phyloP scores from a whole-genome alignment of 768 basidiomycete genomes.

The Solioccasus polychromus region DNA sequence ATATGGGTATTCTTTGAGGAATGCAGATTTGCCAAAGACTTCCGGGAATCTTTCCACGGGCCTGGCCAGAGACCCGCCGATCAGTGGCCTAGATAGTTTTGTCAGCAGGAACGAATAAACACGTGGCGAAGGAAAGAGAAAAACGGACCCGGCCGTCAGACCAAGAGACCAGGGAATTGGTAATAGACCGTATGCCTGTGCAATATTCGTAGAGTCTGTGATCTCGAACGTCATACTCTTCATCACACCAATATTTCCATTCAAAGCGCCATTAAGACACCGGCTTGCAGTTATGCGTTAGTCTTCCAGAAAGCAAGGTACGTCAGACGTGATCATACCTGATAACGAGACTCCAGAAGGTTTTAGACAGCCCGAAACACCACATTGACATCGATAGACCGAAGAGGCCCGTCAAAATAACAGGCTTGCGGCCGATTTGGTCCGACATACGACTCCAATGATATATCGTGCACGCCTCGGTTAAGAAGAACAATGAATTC shows the following conservation, averaged over 20 bases:
- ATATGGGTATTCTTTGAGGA: slow-evolving; percentile 68
- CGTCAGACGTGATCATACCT: slow-evolving; percentile 26
- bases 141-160: slow-evolving; percentile 39
- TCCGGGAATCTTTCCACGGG: slow-evolving; percentile 66
- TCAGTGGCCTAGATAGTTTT: slow-evolving; percentile 49
- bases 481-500: slow-evolving; percentile 50
- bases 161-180: slow-evolving; percentile 49
- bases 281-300: slow-evolving; percentile 30
- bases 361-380: slow-evolving; percentile 46
- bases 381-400: slow-evolving; percentile 47
- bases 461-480: slow-evolving; percentile 45
- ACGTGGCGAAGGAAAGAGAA: neutral
- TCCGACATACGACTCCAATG: slow-evolving; percentile 53
- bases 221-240: slow-evolving; percentile 48
- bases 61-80: slow-evolving; percentile 62
- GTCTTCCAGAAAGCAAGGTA: neutral
- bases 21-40: slow-evolving; percentile 51
- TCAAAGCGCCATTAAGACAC: slow-evolving; percentile 44
- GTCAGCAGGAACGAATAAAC: slow-evolving; percentile 10
- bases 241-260: slow-evolving; percentile 55
- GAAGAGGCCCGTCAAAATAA: slow-evolving; percentile 43
- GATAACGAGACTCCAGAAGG: slow-evolving; percentile 43
- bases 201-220: slow-evolving; percentile 32
- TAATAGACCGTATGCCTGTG: slow-evolving; percentile 52
- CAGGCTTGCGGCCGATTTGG: slow-evolving; percentile 46